Conservation (phyloP, 805 yeast species). For the Spathaspora girioi region DNA sequence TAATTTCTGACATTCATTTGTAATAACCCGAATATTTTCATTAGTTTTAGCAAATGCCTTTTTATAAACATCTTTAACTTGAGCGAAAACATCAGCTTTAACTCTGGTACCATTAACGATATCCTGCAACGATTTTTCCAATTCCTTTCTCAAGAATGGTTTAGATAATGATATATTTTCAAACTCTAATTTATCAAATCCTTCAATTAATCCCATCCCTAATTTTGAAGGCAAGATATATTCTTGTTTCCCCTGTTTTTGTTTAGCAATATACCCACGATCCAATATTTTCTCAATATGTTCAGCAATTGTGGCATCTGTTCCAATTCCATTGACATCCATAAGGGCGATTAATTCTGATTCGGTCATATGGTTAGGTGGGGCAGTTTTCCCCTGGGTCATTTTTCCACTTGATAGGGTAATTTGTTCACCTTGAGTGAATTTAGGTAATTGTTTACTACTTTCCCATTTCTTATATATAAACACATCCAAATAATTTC, state of each 20-base stretch:
- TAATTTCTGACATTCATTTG: slow-evolving; percentile 17
- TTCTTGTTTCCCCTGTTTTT: slow-evolving; percentile 32
- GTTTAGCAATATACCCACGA: slow-evolving; percentile 62
- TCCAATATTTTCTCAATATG: slow-evolving; percentile 79
- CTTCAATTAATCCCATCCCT: slow-evolving; percentile 85
- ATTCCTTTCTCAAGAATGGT: slow-evolving; percentile 76
- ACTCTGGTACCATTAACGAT: slow-evolving; percentile 64
- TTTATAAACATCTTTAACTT: slow-evolving; percentile 19
- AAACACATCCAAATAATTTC: slow-evolving; percentile 79
- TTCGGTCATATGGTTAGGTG: slow-evolving; percentile 86
- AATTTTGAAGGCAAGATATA: slow-evolving; percentile 72
- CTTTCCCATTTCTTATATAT: slow-evolving; percentile 78
- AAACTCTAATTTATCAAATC: slow-evolving; percentile 75
- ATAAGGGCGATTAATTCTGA: slow-evolving; percentile 86
- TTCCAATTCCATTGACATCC: slow-evolving; percentile 98
- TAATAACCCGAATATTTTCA: slow-evolving; percentile 34
- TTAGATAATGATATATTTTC: slow-evolving; percentile 64
- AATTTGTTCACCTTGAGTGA: slow-evolving; percentile 54
- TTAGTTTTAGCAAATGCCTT: slow-evolving; percentile 50
- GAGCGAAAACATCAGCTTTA: slow-evolving; percentile 51
- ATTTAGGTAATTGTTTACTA: slow-evolving; percentile 58
- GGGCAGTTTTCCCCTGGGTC: slow-evolving; percentile 69
- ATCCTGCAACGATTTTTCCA: slow-evolving; percentile 63
- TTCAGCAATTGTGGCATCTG: slow-evolving; percentile 98
- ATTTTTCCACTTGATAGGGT: slow-evolving; percentile 55